Evolutionary conservation across 2,329 filamentous ascomycete species (phyloP).

Genomic region (Hortaea sp.): DNA sequence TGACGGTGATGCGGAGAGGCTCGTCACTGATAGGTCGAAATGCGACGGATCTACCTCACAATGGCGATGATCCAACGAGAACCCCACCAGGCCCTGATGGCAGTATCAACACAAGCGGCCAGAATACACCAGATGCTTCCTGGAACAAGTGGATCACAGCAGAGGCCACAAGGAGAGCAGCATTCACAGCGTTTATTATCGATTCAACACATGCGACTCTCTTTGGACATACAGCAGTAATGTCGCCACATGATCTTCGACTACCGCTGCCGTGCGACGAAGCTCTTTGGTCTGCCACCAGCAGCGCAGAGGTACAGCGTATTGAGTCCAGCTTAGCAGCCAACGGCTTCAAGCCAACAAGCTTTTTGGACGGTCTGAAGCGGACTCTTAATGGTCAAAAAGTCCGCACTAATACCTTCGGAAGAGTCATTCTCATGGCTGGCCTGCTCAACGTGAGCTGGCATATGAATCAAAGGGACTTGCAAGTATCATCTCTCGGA

Average conservation of each 20-base stretch:
- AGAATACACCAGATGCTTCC: slow-evolving; percentile 71
- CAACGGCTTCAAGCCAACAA: slow-evolving; percentile 72
- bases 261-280: slow-evolving; percentile 89
- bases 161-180: slow-evolving; percentile 78
- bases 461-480: slow-evolving; percentile 94
- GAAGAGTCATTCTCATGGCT: slow-evolving; percentile 86
- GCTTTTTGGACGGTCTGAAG: slow-evolving; percentile 86
- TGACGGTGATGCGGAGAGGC: slow-evolving; percentile 89
- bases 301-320: slow-evolving; percentile 72
- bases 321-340: slow-evolving; percentile 71
- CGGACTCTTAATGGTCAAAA: slow-evolving; percentile 74
- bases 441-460: slow-evolving; percentile 87
- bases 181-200: slow-evolving; percentile 88
- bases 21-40: slow-evolving; percentile 82
- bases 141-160: slow-evolving; percentile 96
- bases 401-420: slow-evolving; percentile 87
- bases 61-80: slow-evolving; percentile 46
- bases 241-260: slow-evolving; percentile 93
- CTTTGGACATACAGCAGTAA: slow-evolving; percentile 93
- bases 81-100: slow-evolving; percentile 37
- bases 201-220: slow-evolving; percentile 96
- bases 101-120: slow-evolving; percentile 33
- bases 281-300: slow-evolving; percentile 81
- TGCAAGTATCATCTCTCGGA: slow-evolving; percentile 81
- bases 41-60: slow-evolving; percentile 69